These are phyloP conservation scores for Eutypella sp. DNA, from an alignment of 2,329 filamentous ascomycete species.

Conservation along the genomic window DNA sequence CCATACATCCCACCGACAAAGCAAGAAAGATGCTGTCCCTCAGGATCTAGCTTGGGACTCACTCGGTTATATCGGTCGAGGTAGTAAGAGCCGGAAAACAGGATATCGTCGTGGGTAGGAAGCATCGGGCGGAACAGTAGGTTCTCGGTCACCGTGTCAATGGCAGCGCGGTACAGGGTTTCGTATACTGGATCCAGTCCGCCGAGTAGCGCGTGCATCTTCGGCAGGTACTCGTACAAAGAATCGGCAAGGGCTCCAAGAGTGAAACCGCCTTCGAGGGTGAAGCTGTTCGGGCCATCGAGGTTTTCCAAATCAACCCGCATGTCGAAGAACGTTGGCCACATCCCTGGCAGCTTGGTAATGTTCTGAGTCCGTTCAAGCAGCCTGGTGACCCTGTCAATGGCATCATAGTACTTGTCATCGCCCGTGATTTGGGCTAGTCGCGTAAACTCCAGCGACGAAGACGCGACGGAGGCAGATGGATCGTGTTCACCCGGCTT, in stretches of 20 bases:
- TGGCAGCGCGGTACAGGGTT: slow-evolving; percentile 55
- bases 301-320: slow-evolving; percentile 35
- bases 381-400: slow-evolving; percentile 64
- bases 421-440: slow-evolving; percentile 63
- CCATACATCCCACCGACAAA: slow-evolving; percentile 2
- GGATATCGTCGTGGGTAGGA: slow-evolving; percentile 51
- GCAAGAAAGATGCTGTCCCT: slow-evolving; percentile 1
- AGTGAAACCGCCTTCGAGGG: slow-evolving; percentile 33
- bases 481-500: slow-evolving; percentile 15
- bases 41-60: not conserved
- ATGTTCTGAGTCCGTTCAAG: slow-evolving; percentile 60
- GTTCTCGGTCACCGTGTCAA: slow-evolving; percentile 52
- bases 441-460: slow-evolving; percentile 64
- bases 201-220: slow-evolving; percentile 59
- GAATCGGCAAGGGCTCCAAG: slow-evolving; percentile 49
- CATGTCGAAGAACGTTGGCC: slow-evolving; percentile 59
- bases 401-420: slow-evolving; percentile 65
- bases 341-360: slow-evolving; percentile 67
- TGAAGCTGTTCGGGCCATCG: slow-evolving; percentile 17
- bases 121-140: slow-evolving; percentile 66
- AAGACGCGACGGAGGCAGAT: slow-evolving; percentile 42
- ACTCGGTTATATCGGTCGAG: not conserved
- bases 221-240: slow-evolving; percentile 52
- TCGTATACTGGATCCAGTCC: slow-evolving; percentile 55
- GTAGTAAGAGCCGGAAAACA: slow-evolving; percentile 35